Base-by-base conservation (phyloP, 257 asterid genomes). In the Primulina huaijiensis region DNA sequence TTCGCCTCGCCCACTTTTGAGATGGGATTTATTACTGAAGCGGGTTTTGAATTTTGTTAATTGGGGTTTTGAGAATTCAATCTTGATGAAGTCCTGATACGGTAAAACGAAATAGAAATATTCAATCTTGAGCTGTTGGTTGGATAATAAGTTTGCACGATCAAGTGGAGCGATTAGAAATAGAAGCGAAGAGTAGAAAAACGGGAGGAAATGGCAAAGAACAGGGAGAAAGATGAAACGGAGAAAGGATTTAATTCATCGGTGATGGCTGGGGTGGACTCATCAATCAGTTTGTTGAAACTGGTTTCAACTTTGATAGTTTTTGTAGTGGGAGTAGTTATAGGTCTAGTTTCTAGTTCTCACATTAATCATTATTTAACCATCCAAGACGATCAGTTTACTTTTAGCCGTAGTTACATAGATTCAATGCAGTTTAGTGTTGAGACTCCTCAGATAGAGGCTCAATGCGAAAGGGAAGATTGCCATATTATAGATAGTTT, bases 341-440 rank as follows among this genome's bases (percentile, higher is more conserved):
- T 91, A 80, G 99, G 99, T 33, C 69, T 94, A 71, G 82, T 85
- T 69, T 89, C 93, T 30, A 91, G 97, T 74, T 89, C 97, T 27
- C 92, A 94, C 77, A 81, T 94, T 40, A 83, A 81, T 79, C 78
- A 86, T 62, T 94, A 81, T 74, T 82, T 94, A 40, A 72, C 76
- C 10, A 76, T 84, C 67, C 86, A 78, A 63, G 64, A 79, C 27
- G 84, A 82, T 52, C 85, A 84, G 74, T 80, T 71, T 57, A 78
- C 65, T 63, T 64, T 67, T 74, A 81, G 76, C 21, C 76, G 68
- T 50, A 63, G 66, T 6, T 81, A 72, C 74, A 67, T 77, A 27
- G 82, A 69, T 37, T 69, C 81, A 57, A 80, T 75, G 53, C 82
- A 66, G 52, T 70, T 76, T 68, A 67, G 80, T 77, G 60, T 19